These are phyloP conservation scores for Petrea volubilis DNA, from an alignment of 257 asterid genomes.

Conservation along the genomic window DNA sequence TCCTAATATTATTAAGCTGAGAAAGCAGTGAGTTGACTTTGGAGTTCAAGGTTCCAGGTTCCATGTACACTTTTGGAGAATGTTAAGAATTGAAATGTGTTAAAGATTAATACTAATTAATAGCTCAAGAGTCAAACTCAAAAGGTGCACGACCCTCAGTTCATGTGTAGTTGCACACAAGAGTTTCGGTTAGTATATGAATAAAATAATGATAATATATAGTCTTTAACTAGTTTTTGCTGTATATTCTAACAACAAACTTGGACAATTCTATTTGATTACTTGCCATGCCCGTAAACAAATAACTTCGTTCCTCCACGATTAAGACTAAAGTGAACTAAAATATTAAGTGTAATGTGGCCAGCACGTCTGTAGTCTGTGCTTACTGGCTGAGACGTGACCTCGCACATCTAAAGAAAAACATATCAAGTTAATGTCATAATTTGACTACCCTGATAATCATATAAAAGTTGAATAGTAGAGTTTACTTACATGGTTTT, in stretches of 20 bases:
- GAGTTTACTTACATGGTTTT: too few species aligned
- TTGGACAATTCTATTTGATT: not conserved
- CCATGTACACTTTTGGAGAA: conserved; percentile 8
- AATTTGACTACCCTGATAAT: too few species aligned
- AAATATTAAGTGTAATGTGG: conserved; percentile 23
- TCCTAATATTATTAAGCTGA: not conserved
- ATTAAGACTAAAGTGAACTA: not conserved
- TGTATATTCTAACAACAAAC: not conserved
- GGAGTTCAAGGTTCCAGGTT: conserved; percentile 3
- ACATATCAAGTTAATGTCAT: too few species aligned
- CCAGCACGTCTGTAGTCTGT: conserved; percentile 41
- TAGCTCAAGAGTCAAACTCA: conserved; percentile 20
- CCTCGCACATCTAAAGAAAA: too few species aligned
- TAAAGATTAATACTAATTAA: not conserved
- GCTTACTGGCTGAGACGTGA: conserved; percentile 14
- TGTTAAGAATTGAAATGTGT: conserved; percentile 15
- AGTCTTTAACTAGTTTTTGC: not conserved
- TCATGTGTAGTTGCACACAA: not conserved
- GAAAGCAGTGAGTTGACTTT: conserved; percentile 7
- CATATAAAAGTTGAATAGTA: too few species aligned
- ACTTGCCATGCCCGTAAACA: not conserved
- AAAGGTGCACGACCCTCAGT: conserved; percentile 7
- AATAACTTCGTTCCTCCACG: not conserved
- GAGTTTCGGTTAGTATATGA: not conserved
- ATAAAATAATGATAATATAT: not conserved